Conservation (phyloP, 2,329 filamentous ascomycete genomes). For the Spiromastix sp. region DNA sequence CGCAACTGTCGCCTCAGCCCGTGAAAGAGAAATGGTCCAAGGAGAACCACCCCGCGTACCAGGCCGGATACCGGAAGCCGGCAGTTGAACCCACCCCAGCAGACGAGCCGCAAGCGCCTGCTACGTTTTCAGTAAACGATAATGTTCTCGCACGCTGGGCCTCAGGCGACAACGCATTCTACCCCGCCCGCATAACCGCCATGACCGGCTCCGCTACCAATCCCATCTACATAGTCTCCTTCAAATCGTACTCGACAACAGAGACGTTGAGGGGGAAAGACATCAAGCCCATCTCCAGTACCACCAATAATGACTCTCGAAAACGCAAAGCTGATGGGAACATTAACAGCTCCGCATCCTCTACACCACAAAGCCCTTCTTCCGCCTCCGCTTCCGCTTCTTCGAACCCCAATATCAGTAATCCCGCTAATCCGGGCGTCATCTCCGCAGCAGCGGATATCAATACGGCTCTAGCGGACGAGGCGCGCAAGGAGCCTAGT, state of each 20-base stretch:
- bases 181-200: constrained; percentile 83
- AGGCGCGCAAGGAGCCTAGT: constrained; percentile 53
- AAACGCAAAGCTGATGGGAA: constrained; percentile 79
- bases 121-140: constrained; percentile 76
- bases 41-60: constrained; percentile 68
- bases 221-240: constrained; percentile 89
- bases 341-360: too few relatives aligned
- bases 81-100: constrained; percentile 23
- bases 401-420: constrained; percentile 30
- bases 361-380: constrained; percentile 24
- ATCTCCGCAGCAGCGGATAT: constrained; percentile 59
- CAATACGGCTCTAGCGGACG: constrained; percentile 53
- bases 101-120: constrained; percentile 41
- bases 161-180: constrained; percentile 80
- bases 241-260: constrained; percentile 74
- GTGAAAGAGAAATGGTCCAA: constrained; percentile 65
- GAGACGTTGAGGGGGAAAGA: constrained; percentile 76
- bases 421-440: constrained; percentile 40
- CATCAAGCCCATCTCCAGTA: constrained; percentile 61
- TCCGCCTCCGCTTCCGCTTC: constrained; percentile 30
- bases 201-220: constrained; percentile 87
- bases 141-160: constrained; percentile 83
- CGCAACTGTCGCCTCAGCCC: constrained; percentile 41
- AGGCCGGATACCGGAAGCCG: constrained; percentile 48
- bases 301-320: constrained; percentile 55